Conservation (phyloP, 1,284 basidiomycete genomes). For the Cutaneotrichosporon sp. region DNA sequence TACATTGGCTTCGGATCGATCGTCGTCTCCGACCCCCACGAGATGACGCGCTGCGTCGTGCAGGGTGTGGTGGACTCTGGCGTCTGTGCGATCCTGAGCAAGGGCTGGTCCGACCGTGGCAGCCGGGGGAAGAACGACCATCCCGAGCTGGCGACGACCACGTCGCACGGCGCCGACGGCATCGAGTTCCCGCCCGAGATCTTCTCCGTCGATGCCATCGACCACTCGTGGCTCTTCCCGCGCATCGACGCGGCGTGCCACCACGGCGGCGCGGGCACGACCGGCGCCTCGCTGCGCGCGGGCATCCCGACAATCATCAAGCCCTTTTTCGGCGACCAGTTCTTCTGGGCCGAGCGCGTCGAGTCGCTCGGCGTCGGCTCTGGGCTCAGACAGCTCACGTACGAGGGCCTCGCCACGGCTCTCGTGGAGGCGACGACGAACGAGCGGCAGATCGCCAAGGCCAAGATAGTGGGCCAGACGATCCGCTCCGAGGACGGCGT, state of each 20-base stretch:
- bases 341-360: constrained; percentile 94
- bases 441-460: constrained; percentile 80
- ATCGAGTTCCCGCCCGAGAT: constrained; percentile 70
- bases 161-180: constrained; percentile 39
- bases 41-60: constrained; percentile 86
- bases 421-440: constrained; percentile 80
- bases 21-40: constrained; percentile 89
- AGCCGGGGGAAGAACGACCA: constrained; percentile 57
- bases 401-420: constrained; percentile 73
- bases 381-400: constrained; percentile 80
- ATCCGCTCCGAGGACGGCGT: constrained; percentile 92
- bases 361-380: constrained; percentile 89
- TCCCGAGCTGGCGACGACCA: constrained; percentile 27
- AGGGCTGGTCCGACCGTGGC: constrained; percentile 96
- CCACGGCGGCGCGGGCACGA: constrained; percentile 95
- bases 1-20: constrained; percentile 99
- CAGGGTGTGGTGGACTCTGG: constrained; percentile 83
- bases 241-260: constrained; percentile 94
- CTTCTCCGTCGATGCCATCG: constrained; percentile 77
- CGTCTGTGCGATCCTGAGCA: constrained; percentile 88
- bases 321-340: constrained; percentile 97
- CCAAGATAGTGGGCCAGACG: constrained; percentile 75
- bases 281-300: constrained; percentile 81
- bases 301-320: constrained; percentile 83
- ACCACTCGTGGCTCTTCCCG: constrained; percentile 96